A percentile compares a stretch with the other conserved stretches of the same genome.
These are phyloP conservation scores for Pseudevernia furfuracea DNA, from an alignment of 495 filamentous ascomycete species.

Conservation along the genomic window DNA sequence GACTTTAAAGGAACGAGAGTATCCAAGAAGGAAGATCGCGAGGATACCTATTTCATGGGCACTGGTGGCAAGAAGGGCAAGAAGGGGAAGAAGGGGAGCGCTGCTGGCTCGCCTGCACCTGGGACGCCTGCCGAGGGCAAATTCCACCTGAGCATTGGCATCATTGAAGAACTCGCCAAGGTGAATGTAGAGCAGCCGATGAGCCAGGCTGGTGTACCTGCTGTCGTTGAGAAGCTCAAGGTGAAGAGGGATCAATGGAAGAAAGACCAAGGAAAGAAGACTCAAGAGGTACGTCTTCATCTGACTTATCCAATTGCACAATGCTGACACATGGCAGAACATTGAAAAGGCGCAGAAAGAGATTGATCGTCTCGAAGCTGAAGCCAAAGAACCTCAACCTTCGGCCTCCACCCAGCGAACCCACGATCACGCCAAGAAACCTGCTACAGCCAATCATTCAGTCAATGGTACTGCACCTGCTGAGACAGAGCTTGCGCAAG, in stretches of 20 bases:
- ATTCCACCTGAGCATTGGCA: conserved; percentile 79
- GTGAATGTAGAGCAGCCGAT: conserved; percentile 80
- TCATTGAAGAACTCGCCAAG: conserved; percentile 82
- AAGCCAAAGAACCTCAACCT: conserved; percentile 42
- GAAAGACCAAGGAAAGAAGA: conserved; percentile 80
- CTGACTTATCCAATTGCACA: conserved; percentile 1
- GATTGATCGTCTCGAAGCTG: conserved; percentile 54
- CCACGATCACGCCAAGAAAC: conserved; percentile 46
- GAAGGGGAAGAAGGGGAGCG: conserved; percentile 71
- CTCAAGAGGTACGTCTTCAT: conserved; percentile 64
- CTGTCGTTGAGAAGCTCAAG: conserved; percentile 75
- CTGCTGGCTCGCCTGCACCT: conserved; percentile 38
- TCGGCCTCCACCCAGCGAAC: conserved; percentile 27
- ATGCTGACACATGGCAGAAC: conserved; percentile 46
- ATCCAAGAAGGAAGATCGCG: conserved; percentile 71
- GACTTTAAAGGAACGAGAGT: conserved; percentile 71
- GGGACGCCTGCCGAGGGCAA: conserved; percentile 47
- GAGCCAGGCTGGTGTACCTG: conserved; percentile 71
- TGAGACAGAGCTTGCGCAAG: conserved; percentile 48
- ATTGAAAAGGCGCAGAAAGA: conserved; percentile 63
- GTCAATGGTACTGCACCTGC: conserved; percentile 48
- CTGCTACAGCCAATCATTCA: conserved; percentile 40
- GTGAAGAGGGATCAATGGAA: conserved; percentile 92
- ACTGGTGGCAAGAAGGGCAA: conserved; percentile 82
- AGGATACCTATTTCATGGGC: conserved; percentile 81